Percentiles rank a stretch among this genome's conserved stretches.
Conservation (phyloP, 2,329 filamentous ascomycete genomes). For the Penicillium sp. region DNA sequence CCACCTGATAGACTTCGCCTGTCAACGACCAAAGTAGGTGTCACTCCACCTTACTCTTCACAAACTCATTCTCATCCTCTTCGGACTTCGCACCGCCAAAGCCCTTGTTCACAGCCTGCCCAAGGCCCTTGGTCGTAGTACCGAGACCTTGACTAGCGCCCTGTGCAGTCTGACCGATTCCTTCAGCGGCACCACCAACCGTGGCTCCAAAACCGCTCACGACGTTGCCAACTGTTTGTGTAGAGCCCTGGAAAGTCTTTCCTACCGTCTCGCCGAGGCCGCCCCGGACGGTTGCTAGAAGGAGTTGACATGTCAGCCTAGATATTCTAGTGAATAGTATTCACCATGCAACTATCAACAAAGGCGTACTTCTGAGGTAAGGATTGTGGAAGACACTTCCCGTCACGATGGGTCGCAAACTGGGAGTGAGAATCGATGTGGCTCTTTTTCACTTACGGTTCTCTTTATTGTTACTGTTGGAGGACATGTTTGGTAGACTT, state of each 20-base stretch:
- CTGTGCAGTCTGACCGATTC: conserved; percentile 33
- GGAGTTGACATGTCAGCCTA: neutral
- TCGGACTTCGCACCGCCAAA: conserved; percentile 5
- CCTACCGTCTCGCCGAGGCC: conserved; percentile 29
- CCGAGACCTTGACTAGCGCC: conserved; percentile 26
- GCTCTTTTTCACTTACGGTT: conserved; percentile 3
- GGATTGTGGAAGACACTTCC: neutral
- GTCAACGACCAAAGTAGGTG: neutral
- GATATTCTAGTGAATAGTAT: neutral
- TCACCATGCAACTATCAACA: neutral
- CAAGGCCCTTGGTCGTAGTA: conserved; percentile 25
- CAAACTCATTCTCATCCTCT: conserved; percentile 7
- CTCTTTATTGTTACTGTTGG: conserved; percentile 3
- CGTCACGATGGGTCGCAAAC: neutral
- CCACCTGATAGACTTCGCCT: neutral
- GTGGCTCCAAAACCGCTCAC: conserved; percentile 31
- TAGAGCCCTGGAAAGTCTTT: conserved; percentile 28
- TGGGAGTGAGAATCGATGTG: neutral
- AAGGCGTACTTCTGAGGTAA: neutral
- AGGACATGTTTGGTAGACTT: conserved; percentile 6
- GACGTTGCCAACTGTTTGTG: conserved; percentile 23
- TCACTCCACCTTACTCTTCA: neutral
- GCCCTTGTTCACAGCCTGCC: conserved; percentile 26
- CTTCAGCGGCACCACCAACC: conserved; percentile 26
- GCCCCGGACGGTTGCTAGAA: conserved; percentile 17